A percentile compares a stretch with the other conserved stretches of the same genome.
Evolutionary conservation across 2,329 filamentous ascomycete genomes (phyloP).

Genomic region (Pyricularia sp.): DNA sequence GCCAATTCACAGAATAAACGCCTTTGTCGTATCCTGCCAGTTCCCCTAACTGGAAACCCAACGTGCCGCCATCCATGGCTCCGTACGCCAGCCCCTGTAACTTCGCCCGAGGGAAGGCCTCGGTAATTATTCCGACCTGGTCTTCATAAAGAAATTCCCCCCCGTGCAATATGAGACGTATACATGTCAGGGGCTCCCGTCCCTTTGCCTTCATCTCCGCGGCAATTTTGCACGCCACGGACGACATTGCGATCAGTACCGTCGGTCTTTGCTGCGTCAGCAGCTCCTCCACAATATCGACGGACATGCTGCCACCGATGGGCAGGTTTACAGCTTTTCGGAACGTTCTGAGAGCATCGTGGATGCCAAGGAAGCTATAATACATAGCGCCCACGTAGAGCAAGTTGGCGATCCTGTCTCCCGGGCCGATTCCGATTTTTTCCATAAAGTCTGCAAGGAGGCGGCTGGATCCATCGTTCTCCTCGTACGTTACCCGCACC

Average conservation of each 20-base stretch:
- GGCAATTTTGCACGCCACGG: constrained; percentile 4
- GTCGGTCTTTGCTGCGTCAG: not conserved
- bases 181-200: too few species aligned
- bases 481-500: too few species aligned
- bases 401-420: constrained; percentile 4
- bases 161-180: too few species aligned
- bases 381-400: constrained; percentile 6
- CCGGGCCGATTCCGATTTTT: not conserved
- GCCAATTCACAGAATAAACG: too few species aligned
- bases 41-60: not conserved
- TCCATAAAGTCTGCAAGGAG: too few species aligned
- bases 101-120: too few species aligned
- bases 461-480: too few species aligned
- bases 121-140: too few species aligned
- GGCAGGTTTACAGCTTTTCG: not conserved
- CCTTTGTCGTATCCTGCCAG: not conserved
- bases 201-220: too few species aligned
- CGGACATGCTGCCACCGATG: not conserved
- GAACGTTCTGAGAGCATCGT: too few species aligned
- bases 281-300: not conserved
- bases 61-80: constrained; percentile 3
- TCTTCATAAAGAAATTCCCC: too few species aligned
- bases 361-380: not conserved
- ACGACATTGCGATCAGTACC: constrained; percentile 3
- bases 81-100: constrained; percentile 3